A percentile compares a stretch with the other conserved stretches of the same genome.
Evolutionary conservation across 306 rosid species (phyloP).

Genomic region (Fagus crenata): DNA sequence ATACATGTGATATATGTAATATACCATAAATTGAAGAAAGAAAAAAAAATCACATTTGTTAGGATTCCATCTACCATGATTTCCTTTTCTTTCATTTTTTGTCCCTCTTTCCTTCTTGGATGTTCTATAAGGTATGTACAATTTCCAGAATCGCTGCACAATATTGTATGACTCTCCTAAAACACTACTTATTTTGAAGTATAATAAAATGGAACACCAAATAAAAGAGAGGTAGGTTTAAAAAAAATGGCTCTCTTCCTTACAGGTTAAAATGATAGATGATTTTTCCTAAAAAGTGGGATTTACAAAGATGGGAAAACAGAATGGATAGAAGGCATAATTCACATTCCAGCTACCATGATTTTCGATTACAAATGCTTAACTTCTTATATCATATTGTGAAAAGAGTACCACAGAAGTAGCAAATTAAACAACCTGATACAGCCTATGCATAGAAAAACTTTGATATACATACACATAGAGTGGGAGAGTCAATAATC

Average conservation of each 20-base stretch:
- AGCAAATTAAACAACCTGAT: constrained; percentile 5
- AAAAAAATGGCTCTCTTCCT: background rate
- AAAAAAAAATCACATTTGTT: constrained; percentile 32
- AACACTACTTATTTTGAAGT: background rate
- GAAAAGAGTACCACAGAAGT: constrained; percentile 18
- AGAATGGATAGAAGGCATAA: background rate
- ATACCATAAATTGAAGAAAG: constrained; percentile 14
- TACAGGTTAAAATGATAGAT: background rate
- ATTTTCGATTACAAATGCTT: constrained; percentile 24
- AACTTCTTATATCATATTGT: constrained; percentile 10
- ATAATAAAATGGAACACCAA: background rate
- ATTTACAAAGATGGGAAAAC: background rate
- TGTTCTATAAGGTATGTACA: background rate
- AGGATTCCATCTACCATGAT: constrained; percentile 35
- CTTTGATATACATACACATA: background rate
- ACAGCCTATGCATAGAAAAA: constrained; percentile 13
- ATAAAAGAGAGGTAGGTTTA: background rate
- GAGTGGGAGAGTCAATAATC: too few species aligned
- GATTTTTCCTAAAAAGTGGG: background rate
- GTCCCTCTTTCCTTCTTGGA: background rate
- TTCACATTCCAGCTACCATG: constrained; percentile 28
- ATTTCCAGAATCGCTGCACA: background rate
- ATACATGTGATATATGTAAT: constrained; percentile 18
- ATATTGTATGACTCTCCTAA: background rate
- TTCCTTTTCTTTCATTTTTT: constrained; percentile 1